Evolutionary conservation across 140 eudicot species (phyloP), one percentile per base, ranked within the genome.

Genomic region (Senecio squalidus): DNA sequence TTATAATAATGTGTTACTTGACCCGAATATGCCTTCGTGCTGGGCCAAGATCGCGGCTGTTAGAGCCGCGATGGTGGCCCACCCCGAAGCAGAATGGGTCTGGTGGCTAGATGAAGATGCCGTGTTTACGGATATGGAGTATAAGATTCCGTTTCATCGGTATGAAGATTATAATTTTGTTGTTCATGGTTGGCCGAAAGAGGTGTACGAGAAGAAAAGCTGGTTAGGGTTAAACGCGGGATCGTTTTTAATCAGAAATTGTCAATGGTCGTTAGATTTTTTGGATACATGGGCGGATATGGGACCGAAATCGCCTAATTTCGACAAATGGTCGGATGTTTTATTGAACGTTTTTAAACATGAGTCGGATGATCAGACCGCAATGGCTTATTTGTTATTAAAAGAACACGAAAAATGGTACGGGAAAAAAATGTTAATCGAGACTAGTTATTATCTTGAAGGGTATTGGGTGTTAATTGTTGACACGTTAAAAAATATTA

Each of bases 101-200:
- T 80, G 88, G 85, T 84, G 94, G 94, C 56, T 84, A 7, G 94
- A 84, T 13, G 72, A 71, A 29, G 94, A 84, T 16, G 82, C 94
- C 0, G 79, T 59, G 48, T 74, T 84, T 29, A 84, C 88, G 3
- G 94, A 84, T 20, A 80, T 80, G 85, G 94, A 61, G 17, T 84
- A 74, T 40, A 78, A 77, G 68, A 49, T 84, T 2, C 88, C 88
- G 9, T 72, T 75, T 53, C 67, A 77, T 55, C 58, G 69, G 46
- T 84, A 84, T 47, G 55, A 77, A 25, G 82, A 66, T 41, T 29
- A 57, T 20, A 84, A 84, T 49, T 33, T 84, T 5, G 58, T 84
- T 6, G 64, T 84, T 49, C 85, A 80, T 10, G 94, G 94, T 0
- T 84, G 88, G 88, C 67, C 79, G 14, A 72, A 64, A n/a, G 71